Evolutionary conservation across 2,329 filamentous ascomycete genomes (phyloP), one percentile per base, ranked within the genome.

Genomic region (Talaromyces sp.): DNA sequence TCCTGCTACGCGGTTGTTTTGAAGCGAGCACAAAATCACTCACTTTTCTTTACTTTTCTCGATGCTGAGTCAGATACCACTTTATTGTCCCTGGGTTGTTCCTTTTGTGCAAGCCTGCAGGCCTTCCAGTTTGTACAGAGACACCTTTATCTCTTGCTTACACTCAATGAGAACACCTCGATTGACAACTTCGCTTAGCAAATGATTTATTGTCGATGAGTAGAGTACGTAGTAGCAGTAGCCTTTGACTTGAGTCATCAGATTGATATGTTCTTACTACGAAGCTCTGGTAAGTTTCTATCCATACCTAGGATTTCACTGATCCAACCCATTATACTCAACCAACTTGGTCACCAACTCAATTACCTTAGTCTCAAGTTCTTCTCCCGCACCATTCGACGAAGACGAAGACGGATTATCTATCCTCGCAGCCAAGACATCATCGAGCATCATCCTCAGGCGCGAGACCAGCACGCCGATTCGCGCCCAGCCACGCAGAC

Each of bases 391-490:
- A 51, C 34, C 19, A 29, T 5, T 10, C 15, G 25, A 38, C 11
- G 27, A 22, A 7, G 53, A 36, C 17, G 54, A 47, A n/a, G 63
- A 51, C 0, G 91, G 91, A 68, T 91, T 88, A 75, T 93, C 91
- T 58, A 97, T 88, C 78, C 93, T 93, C 69, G 85, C 83, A 65
- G 90, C 90, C 72, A 99, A 86, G 67, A 96, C 83, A 69, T 89
- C 87, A 80, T 99, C 95, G 63, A 99, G 84, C 88, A 98, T 91
- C 65, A 88, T 88, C 68, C 95, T 85, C 70, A 99, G 78, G 68
- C 94, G 84, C 54, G 90, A 91, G 2, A 97, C 90, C 70, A 99
- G 78, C 13, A 98, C 94, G 34, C 94, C 95, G 68, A 99, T 95
- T 56, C 95, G 86, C 1, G 95, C 94, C 95, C 95, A 99, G 0